Percentiles rank a stretch among this genome's conserved stretches.
Evolutionary conservation across 2,329 filamentous ascomycete species (phyloP).

Genomic region (Colletotrichum zoysiae): DNA sequence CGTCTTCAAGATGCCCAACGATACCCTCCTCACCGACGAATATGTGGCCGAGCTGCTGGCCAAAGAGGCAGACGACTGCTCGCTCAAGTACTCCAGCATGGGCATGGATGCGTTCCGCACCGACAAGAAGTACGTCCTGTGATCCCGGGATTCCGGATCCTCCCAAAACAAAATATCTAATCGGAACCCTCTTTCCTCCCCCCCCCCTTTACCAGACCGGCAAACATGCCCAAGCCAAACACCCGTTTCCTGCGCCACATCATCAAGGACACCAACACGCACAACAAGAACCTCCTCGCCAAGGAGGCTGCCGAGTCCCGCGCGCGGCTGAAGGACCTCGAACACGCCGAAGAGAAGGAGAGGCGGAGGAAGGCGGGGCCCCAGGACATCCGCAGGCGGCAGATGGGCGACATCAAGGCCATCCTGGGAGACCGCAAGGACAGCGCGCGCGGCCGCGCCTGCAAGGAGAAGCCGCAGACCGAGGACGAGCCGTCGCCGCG

Average conservation of each 20-base stretch:
- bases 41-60: conserved; percentile 85
- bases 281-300: conserved; percentile 88
- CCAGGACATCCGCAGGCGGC: conserved; percentile 66
- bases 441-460: conserved; percentile 34
- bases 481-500: conserved; percentile 15
- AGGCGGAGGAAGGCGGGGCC: conserved; percentile 60
- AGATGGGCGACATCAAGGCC: conserved; percentile 71
- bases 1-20: conserved; percentile 54
- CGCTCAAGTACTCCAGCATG: conserved; percentile 79
- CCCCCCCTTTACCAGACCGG: conserved; percentile 59
- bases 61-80: conserved; percentile 81
- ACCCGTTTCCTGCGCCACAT: conserved; percentile 90
- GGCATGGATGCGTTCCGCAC: conserved; percentile 75
- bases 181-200: not conserved
- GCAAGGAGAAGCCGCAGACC: conserved; percentile 25
- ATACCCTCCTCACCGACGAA: conserved; percentile 76
- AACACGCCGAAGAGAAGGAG: conserved; percentile 60
- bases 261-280: conserved; percentile 86
- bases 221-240: conserved; percentile 86
- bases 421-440: conserved; percentile 61
- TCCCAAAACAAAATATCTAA: conserved; percentile 15
- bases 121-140: conserved; percentile 60
- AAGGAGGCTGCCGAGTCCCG: conserved; percentile 86
- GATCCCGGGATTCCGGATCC: conserved; percentile 1
- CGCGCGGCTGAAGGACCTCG: conserved; percentile 75